Evolutionary conservation across 106 monocot species (phyloP).

Genomic region (Phalaenopsis aphrodite): DNA sequence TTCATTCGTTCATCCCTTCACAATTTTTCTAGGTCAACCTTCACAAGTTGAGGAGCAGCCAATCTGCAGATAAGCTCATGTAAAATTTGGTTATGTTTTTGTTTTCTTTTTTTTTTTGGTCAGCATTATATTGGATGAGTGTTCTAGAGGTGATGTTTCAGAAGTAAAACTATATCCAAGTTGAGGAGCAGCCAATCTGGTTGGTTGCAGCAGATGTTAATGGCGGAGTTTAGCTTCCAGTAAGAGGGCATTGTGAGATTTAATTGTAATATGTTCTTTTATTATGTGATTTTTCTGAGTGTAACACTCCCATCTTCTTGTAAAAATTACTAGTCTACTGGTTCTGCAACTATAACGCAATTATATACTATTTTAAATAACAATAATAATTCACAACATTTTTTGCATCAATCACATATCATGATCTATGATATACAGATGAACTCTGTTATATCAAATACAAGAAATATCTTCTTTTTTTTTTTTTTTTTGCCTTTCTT

Average conservation of each 20-base stretch:
- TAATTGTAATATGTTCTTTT: not conserved
- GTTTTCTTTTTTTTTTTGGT: too few species aligned
- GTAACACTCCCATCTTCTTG: not conserved
- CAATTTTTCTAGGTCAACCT: not conserved
- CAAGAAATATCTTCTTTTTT: too few species aligned
- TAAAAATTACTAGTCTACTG: not conserved
- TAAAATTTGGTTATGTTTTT: not conserved
- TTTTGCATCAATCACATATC: too few species aligned
- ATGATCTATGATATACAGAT: too few species aligned
- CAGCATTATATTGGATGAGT: too few species aligned
- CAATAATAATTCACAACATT: too few species aligned
- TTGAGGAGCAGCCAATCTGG: too few species aligned
- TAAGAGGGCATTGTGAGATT: not conserved
- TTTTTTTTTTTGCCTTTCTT: too few species aligned
- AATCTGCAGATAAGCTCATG: not conserved
- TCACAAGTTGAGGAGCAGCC: not conserved
- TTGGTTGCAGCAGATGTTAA: not conserved
- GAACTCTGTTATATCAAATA: too few species aligned
- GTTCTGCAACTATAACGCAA: not conserved
- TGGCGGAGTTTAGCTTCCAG: not conserved
- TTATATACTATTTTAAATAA: too few species aligned
- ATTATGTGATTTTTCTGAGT: not conserved
- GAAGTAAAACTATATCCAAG: not conserved
- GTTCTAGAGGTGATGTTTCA: not conserved
- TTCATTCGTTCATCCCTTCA: not conserved